Base-by-base conservation (phyloP, 768 basidiomycete species). In the Cystofilobasidium bisporidii region DNA sequence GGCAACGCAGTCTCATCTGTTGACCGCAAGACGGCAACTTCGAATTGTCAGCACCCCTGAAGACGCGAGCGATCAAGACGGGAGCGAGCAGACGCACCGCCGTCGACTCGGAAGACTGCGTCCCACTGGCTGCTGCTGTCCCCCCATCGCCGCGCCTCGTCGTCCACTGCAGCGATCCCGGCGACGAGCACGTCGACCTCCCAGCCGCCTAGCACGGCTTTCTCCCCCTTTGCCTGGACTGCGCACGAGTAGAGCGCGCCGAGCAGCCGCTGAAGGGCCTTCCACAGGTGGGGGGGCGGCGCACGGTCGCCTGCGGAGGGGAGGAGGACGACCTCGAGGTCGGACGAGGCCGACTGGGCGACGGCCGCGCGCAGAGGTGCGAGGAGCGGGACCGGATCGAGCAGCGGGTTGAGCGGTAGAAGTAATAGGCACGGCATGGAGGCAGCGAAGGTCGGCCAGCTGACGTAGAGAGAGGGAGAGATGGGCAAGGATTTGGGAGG, bases 181-280 rank as follows among this genome's bases (percentile, higher is more conserved):
- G 82, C 80, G 67, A 94, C 81, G 56, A 89, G 77, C 18, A 94
- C 87, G 72, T 89, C 86, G 58, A 94, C 79, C 63, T 86, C 81
- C 53, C 53, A 56, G 2, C 53, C 53, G 6, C 28, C 81, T 92
- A 83, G 65, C 89, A 80, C 48, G 91, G 78, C 70, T 84, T 87
- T 74, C 83, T 83, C 72, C 81, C 75, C 43, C 83, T 81, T 73
- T 48, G 84, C 82, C 72, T 83, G 85, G 18, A 87, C 87, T n/a
- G 89, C 87, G 71, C 87, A 86, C 3, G 89, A 87, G 76, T 97
- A 96, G 45, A 88, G 83, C 73, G 84, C 86, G 0, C 88, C 88
- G 70, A 97, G 81, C 56, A 93, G 81, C 14, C 82, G 78, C 78
- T 93, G 89, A 3, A 92, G 81, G 24, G 81, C 80, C 62, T 84